These are phyloP conservation scores for Hyaloscypha finlandica DNA, from an alignment of 495 filamentous ascomycete genomes.

Conservation along the genomic window DNA sequence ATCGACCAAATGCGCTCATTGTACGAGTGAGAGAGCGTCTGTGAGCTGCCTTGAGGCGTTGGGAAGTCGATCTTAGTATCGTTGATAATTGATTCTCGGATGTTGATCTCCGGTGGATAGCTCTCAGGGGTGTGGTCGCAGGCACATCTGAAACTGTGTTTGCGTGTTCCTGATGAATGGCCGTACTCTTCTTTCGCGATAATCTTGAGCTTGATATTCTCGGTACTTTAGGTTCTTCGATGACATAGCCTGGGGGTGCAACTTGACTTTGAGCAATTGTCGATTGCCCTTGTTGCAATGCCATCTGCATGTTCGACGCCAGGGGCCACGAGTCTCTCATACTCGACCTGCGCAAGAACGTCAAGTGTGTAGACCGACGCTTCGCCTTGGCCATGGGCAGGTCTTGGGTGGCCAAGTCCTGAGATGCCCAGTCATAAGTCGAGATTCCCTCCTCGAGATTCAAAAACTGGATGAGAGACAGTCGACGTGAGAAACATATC, in stretches of 20 bases:
- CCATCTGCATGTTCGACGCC: slow-evolving; percentile 10
- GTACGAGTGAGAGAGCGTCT: slow-evolving; percentile 21
- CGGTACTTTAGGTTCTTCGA: slow-evolving; percentile 18
- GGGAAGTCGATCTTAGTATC: slow-evolving; percentile 28
- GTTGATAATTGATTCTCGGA: slow-evolving; percentile 26
- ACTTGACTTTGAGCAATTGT: slow-evolving; percentile 12
- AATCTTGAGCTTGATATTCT: slow-evolving; percentile 7
- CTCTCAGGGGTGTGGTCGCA: background rate
- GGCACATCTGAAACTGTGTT: background rate
- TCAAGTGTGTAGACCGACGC: background rate
- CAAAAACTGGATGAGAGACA: slow-evolving; percentile 4
- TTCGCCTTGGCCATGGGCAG: background rate
- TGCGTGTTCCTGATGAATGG: background rate
- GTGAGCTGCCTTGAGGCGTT: slow-evolving; percentile 23
- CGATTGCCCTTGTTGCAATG: slow-evolving; percentile 10
- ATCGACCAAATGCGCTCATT: slow-evolving; percentile 9
- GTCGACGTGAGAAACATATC: slow-evolving; percentile 1
- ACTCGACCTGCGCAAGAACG: slow-evolving; percentile 13
- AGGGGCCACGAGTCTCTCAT: slow-evolving; percentile 29
- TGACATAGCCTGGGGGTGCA: slow-evolving; percentile 25
- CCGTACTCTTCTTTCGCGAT: background rate
- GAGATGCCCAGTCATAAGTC: background rate
- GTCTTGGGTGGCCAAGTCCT: background rate
- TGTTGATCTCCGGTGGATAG: slow-evolving; percentile 8
- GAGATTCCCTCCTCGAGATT: slow-evolving; percentile 2